Percentiles rank a stretch among this genome's conserved stretches.
phyloP scores from a whole-genome alignment of 1,284 basidiomycete genomes.

The Tylopilus microsporus region DNA sequence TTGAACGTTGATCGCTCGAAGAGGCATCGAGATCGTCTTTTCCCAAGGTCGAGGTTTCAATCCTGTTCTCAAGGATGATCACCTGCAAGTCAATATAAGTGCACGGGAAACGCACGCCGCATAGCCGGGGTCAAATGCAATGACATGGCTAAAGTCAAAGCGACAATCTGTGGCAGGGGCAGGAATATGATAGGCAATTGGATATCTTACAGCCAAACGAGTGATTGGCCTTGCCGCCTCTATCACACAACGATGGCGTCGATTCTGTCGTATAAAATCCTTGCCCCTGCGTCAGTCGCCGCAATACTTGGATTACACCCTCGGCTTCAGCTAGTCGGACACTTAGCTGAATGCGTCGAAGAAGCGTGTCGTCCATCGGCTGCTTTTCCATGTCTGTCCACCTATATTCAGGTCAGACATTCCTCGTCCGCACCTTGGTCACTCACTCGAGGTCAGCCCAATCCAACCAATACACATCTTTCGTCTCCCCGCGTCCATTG shows the following conservation, averaged over 20 bases:
- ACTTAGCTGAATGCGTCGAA: slow-evolving; percentile 41
- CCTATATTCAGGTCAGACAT: slow-evolving; percentile 10
- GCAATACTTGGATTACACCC: slow-evolving; percentile 32
- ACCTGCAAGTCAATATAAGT: not conserved
- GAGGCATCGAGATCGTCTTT: slow-evolving; percentile 30
- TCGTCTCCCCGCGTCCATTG: slow-evolving; percentile 27
- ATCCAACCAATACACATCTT: slow-evolving; percentile 33
- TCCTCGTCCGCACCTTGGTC: not conserved
- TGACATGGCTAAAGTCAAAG: slow-evolving; percentile 24
- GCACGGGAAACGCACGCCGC: slow-evolving; percentile 12
- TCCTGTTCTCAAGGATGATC: slow-evolving; percentile 16
- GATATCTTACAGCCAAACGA: slow-evolving; percentile 32
- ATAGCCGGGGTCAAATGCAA: slow-evolving; percentile 31
- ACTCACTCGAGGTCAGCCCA: slow-evolving; percentile 35
- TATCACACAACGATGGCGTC: slow-evolving; percentile 8
- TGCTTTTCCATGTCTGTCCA: slow-evolving; percentile 32
- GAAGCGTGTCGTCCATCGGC: slow-evolving; percentile 35
- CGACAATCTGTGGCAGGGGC: slow-evolving; percentile 19
- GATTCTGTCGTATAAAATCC: not conserved
- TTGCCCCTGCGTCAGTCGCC: slow-evolving; percentile 10
- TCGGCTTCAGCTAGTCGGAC: slow-evolving; percentile 42
- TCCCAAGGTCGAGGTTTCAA: slow-evolving; percentile 35
- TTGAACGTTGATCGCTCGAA: slow-evolving; percentile 39
- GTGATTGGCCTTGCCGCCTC: slow-evolving; percentile 27
- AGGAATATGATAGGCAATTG: too few species aligned